A percentile compares a stretch with the other conserved stretches of the same genome.
Evolutionary conservation across 2,329 filamentous ascomycete genomes (phyloP).

Genomic region (Neoascochyta sp.): DNA sequence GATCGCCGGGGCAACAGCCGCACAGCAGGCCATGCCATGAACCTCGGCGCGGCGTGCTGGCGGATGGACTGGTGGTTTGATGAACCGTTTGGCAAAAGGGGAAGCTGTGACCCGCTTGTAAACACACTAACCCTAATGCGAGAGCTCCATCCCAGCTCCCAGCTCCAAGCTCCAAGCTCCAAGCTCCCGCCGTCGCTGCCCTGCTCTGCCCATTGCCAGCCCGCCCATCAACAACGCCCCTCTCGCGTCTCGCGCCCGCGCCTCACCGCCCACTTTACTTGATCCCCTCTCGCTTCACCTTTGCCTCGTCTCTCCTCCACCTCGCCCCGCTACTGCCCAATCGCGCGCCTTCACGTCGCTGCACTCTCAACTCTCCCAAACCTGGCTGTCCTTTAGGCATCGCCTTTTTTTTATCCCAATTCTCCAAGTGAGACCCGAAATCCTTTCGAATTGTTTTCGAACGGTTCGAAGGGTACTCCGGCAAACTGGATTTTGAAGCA

Average conservation of each 20-base stretch:
- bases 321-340: conserved; percentile 38
- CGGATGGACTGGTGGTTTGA: conserved; percentile 4
- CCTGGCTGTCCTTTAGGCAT: conserved; percentile 30
- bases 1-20: conserved; percentile 28
- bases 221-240: too few relatives aligned
- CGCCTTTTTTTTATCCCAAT: conserved; percentile 12
- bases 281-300: conserved; percentile 29
- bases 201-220: too few relatives aligned
- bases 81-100: conserved; percentile 15
- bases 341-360: conserved; percentile 30
- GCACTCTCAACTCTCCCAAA: conserved; percentile 25
- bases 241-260: too few relatives aligned
- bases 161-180: too few relatives aligned
- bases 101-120: conserved; percentile 26
- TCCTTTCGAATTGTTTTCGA: conserved; percentile 58
- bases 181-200: too few relatives aligned
- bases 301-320: conserved; percentile 36
- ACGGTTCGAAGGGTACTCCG: conserved; percentile 65
- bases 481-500: conserved; percentile 99
- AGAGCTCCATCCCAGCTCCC: too few relatives aligned
- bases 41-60: conserved; percentile 20
- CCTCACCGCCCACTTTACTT: conserved; percentile 35
- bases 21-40: conserved; percentile 16
- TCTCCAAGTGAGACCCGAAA: conserved; percentile 44
- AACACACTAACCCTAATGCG: too few relatives aligned